Evolutionary conservation across 345 rosid genomes (phyloP).

Genomic region (Dipteronia dyeriana): DNA sequence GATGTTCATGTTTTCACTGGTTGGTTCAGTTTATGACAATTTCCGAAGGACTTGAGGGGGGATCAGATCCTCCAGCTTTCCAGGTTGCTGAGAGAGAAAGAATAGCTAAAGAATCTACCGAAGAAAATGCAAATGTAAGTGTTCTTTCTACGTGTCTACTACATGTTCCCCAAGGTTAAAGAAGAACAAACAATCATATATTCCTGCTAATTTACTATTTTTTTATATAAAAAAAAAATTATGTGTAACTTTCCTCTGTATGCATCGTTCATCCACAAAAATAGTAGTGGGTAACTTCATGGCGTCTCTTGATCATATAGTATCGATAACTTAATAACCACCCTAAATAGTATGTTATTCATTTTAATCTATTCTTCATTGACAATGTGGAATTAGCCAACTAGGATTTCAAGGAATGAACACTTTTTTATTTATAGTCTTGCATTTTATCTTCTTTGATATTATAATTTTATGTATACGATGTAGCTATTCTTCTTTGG

Average conservation of each 20-base stretch:
- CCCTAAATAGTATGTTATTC: background rate
- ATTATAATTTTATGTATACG: background rate
- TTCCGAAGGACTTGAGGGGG: constrained; percentile 86
- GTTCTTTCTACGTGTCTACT: constrained; percentile 25
- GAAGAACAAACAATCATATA: constrained; percentile 15
- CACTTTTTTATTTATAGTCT: background rate
- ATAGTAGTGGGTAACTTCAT: background rate
- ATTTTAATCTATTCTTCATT: background rate
- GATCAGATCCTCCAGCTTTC: constrained; percentile 90
- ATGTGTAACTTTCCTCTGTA: constrained; percentile 15
- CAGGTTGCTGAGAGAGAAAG: constrained; percentile 80
- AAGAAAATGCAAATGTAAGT: constrained; percentile 39
- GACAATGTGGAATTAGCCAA: background rate
- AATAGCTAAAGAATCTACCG: constrained; percentile 44
- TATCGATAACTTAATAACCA: too few relatives aligned
- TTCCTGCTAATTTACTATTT: background rate
- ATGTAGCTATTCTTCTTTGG: background rate
- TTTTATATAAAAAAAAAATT: background rate
- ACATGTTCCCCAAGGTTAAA: constrained; percentile 9
- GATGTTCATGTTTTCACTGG: constrained; percentile 14
- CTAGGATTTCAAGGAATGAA: background rate
- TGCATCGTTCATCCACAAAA: background rate
- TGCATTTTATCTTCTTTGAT: background rate
- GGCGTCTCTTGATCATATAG: background rate
- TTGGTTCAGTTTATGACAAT: constrained; percentile 54